Evolutionary conservation across 2,329 filamentous ascomycete species (phyloP).

Genomic region (Phialophora macrospora): DNA sequence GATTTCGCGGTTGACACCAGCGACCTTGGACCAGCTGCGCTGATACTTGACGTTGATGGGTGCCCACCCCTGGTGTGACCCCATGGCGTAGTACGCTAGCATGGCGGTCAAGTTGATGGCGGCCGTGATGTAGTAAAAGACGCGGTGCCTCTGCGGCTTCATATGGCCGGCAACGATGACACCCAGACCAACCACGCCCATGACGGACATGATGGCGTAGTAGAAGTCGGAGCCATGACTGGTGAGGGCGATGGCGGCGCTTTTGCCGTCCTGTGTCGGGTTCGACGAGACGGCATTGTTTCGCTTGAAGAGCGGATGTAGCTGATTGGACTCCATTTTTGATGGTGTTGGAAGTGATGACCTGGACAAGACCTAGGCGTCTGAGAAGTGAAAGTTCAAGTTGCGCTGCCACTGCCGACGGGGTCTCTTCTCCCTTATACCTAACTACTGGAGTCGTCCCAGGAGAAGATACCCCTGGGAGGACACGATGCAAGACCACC

Average conservation of each 20-base stretch:
- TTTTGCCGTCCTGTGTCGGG: constrained; percentile 21
- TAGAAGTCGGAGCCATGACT: constrained; percentile 28
- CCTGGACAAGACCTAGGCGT: neutral
- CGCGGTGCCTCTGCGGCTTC: constrained; percentile 22
- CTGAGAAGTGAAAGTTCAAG: neutral
- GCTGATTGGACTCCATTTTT: constrained; percentile 6
- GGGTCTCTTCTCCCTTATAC: neutral
- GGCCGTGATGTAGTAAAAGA: constrained; percentile 34
- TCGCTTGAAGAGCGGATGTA: constrained; percentile 5
- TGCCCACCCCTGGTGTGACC: constrained; percentile 65
- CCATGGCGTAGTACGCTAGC: constrained; percentile 71
- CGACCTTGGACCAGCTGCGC: constrained; percentile 50
- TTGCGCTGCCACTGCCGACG: neutral
- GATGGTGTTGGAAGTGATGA: neutral
- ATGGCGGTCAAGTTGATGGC: constrained; percentile 41
- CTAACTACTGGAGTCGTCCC: neutral
- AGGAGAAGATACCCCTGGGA: neutral
- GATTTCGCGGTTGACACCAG: constrained; percentile 62
- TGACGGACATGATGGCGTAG: constrained; percentile 25
- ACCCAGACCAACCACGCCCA: constrained; percentile 20
- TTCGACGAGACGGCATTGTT: constrained; percentile 13
- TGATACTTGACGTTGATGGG: constrained; percentile 65
- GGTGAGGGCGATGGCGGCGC: constrained; percentile 30
- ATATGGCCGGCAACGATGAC: constrained; percentile 21
- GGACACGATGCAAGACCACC: neutral